Evolutionary conservation across 257 asterid species (phyloP).

Genomic region (Primulina tabacum): DNA sequence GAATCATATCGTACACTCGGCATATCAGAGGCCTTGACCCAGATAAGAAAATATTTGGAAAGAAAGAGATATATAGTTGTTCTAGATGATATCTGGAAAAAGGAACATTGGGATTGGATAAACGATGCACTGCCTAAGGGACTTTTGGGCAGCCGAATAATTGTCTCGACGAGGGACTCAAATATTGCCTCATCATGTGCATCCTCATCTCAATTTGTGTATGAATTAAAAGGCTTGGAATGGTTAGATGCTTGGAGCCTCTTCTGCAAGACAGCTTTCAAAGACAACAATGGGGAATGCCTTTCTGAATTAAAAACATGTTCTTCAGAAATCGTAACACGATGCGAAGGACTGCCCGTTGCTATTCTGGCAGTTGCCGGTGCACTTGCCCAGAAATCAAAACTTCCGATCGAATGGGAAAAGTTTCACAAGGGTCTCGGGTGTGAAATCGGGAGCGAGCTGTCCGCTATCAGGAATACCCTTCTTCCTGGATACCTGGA

Average conservation of each 20-base stretch:
- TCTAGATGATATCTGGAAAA: slow-evolving; percentile 45
- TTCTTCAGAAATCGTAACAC: slow-evolving; percentile 20
- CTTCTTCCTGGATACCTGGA: slow-evolving; percentile 38
- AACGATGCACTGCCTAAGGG: slow-evolving; percentile 38
- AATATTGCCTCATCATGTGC: slow-evolving; percentile 32
- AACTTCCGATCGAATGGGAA: slow-evolving; percentile 26
- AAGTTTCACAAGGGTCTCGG: slow-evolving; percentile 26
- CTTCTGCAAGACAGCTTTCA: slow-evolving; percentile 49
- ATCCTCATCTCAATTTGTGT: slow-evolving; percentile 15
- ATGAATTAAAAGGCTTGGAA: slow-evolving; percentile 16
- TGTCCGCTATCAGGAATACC: slow-evolving; percentile 18
- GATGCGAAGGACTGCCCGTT: slow-evolving; percentile 46
- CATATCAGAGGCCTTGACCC: neutral
- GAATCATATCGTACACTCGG: slow-evolving; percentile 12
- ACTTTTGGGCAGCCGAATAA: slow-evolving; percentile 38
- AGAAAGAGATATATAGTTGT: slow-evolving; percentile 39
- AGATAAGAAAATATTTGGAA: slow-evolving; percentile 17
- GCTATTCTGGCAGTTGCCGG: slow-evolving; percentile 40
- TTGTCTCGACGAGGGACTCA: slow-evolving; percentile 40
- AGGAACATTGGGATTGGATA: slow-evolving; percentile 32
- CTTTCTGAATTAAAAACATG: slow-evolving; percentile 31
- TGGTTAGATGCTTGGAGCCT: slow-evolving; percentile 39
- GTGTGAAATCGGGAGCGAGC: slow-evolving; percentile 18
- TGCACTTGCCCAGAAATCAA: slow-evolving; percentile 31
- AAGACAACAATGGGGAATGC: slow-evolving; percentile 30